A percentile compares a stretch with the other conserved stretches of the same genome.
phyloP scores from a whole-genome alignment of 1,284 basidiomycete genomes.

The Sanguinoderma infundibulare region DNA sequence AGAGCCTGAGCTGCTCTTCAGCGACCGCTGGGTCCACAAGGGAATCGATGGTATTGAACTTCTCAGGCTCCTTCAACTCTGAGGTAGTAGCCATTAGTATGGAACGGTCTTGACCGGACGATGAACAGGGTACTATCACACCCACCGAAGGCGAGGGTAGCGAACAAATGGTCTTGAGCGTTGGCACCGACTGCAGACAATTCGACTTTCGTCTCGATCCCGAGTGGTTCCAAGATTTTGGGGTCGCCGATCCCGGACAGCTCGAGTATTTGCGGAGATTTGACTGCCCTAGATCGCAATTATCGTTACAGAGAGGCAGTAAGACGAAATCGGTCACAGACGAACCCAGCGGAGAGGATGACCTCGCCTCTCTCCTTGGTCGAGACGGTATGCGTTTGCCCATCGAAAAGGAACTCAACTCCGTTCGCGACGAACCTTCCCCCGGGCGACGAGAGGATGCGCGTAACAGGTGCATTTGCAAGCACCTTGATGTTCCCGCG shows the following conservation, averaged over 20 bases:
- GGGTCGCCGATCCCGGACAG: conserved; percentile 44
- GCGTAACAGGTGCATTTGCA: conserved; percentile 23
- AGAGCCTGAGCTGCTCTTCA: conserved; percentile 31
- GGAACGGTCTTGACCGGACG: no score
- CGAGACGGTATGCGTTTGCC: conserved; percentile 30
- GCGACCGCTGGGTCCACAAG: conserved; percentile 28
- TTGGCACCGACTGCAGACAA: conserved; percentile 43
- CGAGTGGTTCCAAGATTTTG: conserved; percentile 33
- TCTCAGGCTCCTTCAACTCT: conserved; percentile 16
- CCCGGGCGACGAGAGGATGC: conserved; percentile 12
- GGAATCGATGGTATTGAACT: conserved; percentile 33
- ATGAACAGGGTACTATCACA: no score
- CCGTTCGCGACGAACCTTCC: conserved; percentile 33
- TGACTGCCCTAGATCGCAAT: conserved; percentile 28
- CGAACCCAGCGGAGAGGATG: conserved; percentile 41
- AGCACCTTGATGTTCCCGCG: conserved; percentile 27
- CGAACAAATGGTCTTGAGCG: conserved; percentile 37
- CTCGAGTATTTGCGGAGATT: conserved; percentile 38
- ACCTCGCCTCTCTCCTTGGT: conserved; percentile 38
- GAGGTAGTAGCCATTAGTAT: neutral
- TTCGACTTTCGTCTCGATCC: conserved; percentile 38
- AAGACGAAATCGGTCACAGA: neutral
- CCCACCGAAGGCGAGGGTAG: conserved; percentile 25
- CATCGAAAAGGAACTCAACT: conserved; percentile 37
- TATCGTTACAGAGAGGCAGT: no score